Percentiles rank a stretch among this genome's conserved stretches.
Conservation (phyloP, 2,329 filamentous ascomycete genomes). For the Didymosphaeria variabile region DNA sequence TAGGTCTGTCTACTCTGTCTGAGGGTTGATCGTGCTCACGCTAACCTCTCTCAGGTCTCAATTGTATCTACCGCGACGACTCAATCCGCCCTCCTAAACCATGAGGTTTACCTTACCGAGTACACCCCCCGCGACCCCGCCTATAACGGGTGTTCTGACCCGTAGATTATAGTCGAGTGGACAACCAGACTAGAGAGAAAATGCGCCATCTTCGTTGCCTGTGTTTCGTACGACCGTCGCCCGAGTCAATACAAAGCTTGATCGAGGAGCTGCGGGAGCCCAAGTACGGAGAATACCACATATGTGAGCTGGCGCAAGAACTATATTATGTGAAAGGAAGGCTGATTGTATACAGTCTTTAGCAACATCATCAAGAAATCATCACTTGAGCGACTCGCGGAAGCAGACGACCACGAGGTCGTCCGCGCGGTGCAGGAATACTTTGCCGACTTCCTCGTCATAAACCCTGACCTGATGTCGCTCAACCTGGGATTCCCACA, state of each 20-base stretch:
- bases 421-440: conserved; percentile 94
- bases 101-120: conserved; percentile 98
- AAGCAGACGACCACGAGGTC: conserved; percentile 97
- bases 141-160: conserved; percentile 30
- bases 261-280: conserved; percentile 96
- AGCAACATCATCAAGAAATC: conserved; percentile 99
- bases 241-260: conserved; percentile 90
- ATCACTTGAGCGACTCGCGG: conserved; percentile 88
- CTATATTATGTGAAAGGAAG: not conserved
- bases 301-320: conserved; percentile 62
- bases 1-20: conserved; percentile 60
- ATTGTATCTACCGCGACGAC: conserved; percentile 96
- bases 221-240: conserved; percentile 90
- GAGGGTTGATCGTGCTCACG: not conserved
- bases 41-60: conserved; percentile 66
- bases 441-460: conserved; percentile 93
- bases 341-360: conserved; percentile 68
- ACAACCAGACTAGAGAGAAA: conserved; percentile 90
- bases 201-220: conserved; percentile 96
- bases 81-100: conserved; percentile 91
- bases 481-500: conserved; percentile 76
- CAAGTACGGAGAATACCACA: conserved; percentile 95
- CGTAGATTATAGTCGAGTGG: conserved; percentile 68
- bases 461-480: conserved; percentile 93
- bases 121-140: conserved; percentile 39